Conservation (phyloP, 805 yeast species). For the Candida morakotiae region DNA sequence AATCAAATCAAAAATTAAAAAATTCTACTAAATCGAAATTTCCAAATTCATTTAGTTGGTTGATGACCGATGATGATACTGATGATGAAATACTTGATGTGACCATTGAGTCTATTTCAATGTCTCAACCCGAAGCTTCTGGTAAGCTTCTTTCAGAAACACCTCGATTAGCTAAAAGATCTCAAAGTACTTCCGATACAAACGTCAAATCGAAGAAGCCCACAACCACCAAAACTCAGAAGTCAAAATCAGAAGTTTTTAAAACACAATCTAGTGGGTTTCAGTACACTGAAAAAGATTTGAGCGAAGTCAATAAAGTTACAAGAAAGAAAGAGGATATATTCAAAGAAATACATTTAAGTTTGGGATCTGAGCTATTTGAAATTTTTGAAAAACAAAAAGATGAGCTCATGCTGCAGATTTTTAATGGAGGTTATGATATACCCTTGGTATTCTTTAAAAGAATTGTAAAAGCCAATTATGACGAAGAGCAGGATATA, state of each 20-base stretch:
- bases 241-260: neutral
- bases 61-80: conserved; percentile 8
- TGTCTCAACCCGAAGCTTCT: neutral
- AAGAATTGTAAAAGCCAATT: conserved; percentile 45
- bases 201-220: neutral
- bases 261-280: neutral
- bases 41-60: no score
- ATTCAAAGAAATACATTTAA: conserved; percentile 40
- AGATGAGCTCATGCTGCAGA: conserved; percentile 1
- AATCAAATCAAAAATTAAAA: no score
- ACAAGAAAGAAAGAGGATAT: conserved; percentile 47
- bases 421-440: conserved; percentile 5
- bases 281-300: conserved; percentile 22
- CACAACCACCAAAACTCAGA: neutral
- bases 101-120: neutral
- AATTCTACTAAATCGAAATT: no score
- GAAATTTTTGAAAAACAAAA: neutral
- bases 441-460: conserved; percentile 51
- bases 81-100: neutral
- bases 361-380: conserved; percentile 8
- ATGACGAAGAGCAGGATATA: conserved; percentile 44
- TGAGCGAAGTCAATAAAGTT: conserved; percentile 31
- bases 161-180: conserved; percentile 1
- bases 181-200: conserved; percentile 1
- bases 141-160: neutral